phyloP scores from a whole-genome alignment of 106 monocot genomes.

The Allium sativum region DNA sequence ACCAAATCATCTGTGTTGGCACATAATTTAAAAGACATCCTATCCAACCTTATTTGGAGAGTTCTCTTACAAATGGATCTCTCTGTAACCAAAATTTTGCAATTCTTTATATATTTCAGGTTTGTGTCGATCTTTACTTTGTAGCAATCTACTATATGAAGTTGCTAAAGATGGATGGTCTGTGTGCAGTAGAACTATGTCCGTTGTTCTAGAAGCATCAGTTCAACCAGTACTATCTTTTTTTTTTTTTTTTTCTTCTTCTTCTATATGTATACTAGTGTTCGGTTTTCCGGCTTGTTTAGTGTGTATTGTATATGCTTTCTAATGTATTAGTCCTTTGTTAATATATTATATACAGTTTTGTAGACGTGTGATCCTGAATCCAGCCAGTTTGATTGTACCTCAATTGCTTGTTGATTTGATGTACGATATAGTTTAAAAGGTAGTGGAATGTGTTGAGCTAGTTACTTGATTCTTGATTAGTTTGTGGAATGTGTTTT shows the following conservation, averaged over 20 bases:
- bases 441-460: no score
- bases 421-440: no score
- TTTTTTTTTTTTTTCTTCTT: no score
- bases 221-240: background rate
- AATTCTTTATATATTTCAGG: background rate
- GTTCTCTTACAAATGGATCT: background rate
- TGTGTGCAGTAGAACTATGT: background rate
- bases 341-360: background rate
- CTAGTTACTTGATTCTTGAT: no score
- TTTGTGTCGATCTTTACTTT: background rate
- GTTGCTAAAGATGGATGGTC: background rate
- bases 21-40: background rate
- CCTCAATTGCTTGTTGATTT: no score
- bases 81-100: background rate
- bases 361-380: no score
- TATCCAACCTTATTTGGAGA: no score
- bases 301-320: background rate
- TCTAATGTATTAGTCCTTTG: background rate
- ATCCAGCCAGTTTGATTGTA: no score
- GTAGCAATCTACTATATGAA: background rate
- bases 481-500: no score
- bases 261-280: no score
- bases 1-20: background rate
- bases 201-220: background rate
- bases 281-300: background rate